Base-by-base conservation (phyloP, 73 alveolate species). In the Paramecium biaurelia region DNA sequence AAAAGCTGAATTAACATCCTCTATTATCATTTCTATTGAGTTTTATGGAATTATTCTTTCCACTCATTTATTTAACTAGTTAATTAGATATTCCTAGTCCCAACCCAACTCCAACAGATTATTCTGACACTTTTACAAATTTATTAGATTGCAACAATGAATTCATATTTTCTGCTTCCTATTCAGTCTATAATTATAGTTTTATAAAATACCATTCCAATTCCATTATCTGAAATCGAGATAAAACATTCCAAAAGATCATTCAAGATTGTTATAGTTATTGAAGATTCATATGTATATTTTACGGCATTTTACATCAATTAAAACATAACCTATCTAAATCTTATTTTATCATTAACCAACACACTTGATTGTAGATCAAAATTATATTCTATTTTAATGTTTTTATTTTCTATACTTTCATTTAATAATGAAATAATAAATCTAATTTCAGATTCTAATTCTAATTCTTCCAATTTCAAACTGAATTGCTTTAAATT, bases 1-100 rank as follows among this genome's bases (percentile, higher is more conserved):
- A 20, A 38, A 72, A 72, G 38, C 86, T 72, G 11, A 72, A 72
- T 37, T 63, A 63, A 24, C 84, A 63, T 63, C 84, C 86, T 72
- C n/a, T 32, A 1, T 9, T 20, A 0, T 9, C 11, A 5, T 34
- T 12, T 42, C 86, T 5, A 32, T 7, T 72, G 4, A 72, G 28
- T 45, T 79, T 21, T 20, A 79, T 79, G 15, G 45, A 24, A 43
- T 32, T 20, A 23, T 79, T 41, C 56, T 45, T 26, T 11, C 56
- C 90, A 9, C 72, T 79, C 90, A 79, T 79, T 12, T 41, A 14
- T 23, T 41, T 79, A n/a, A 79, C 90, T 43, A 79, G n/a, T 43
- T 79, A 15, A 79, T 79, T 79, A 43, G 90, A 38, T 41, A 79
- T 79, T 43, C 70, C 70, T 6, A 79, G 37, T 43, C 90, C 90